A percentile compares a stretch with the other conserved stretches of the same genome.
Conservation (phyloP, 2,329 filamentous ascomycete species). For the Epichloe sibirici region DNA sequence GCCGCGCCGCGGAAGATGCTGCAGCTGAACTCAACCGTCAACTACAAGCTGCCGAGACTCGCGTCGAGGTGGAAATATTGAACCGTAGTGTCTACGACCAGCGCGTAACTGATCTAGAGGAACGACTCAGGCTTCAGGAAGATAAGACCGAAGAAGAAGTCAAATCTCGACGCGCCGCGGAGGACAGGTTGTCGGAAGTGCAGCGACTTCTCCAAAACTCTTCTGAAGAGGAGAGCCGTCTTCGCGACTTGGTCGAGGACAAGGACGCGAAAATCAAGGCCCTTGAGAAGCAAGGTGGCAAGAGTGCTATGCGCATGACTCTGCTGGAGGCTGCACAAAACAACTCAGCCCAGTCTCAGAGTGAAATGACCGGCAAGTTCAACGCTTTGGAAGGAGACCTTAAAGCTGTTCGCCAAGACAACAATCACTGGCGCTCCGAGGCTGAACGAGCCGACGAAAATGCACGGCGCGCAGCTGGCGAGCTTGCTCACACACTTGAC, state of each 20-base stretch:
- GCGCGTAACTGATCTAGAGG: constrained; percentile 57
- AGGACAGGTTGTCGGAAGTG: constrained; percentile 62
- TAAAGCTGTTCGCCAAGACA: constrained; percentile 42
- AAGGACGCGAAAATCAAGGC: constrained; percentile 53
- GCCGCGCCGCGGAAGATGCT: constrained; percentile 40
- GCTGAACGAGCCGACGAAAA: constrained; percentile 45
- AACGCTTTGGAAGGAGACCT: constrained; percentile 42
- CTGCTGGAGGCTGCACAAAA: constrained; percentile 56
- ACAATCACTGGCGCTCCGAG: constrained; percentile 48
- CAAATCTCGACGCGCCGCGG: constrained; percentile 49
- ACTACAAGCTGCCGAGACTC: constrained; percentile 44
- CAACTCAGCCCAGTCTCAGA: constrained; percentile 39
- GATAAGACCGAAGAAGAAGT: constrained; percentile 52
- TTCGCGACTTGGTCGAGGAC: constrained; percentile 55
- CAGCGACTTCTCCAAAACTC: constrained; percentile 56
- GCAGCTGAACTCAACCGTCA: constrained; percentile 41
- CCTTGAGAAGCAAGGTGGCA: constrained; percentile 42
- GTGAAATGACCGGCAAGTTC: constrained; percentile 43
- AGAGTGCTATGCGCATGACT: constrained; percentile 49
- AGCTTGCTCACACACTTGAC: constrained; percentile 34
- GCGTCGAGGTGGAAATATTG: constrained; percentile 48
- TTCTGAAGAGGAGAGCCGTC: constrained; percentile 59
- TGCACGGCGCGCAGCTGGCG: constrained; percentile 35
- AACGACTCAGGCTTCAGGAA: constrained; percentile 52
- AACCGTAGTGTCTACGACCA: constrained; percentile 46